A percentile compares a stretch with the other conserved stretches of the same genome.
Conservation (phyloP, 2,329 filamentous ascomycete genomes). For the Helminthosporium solani region DNA sequence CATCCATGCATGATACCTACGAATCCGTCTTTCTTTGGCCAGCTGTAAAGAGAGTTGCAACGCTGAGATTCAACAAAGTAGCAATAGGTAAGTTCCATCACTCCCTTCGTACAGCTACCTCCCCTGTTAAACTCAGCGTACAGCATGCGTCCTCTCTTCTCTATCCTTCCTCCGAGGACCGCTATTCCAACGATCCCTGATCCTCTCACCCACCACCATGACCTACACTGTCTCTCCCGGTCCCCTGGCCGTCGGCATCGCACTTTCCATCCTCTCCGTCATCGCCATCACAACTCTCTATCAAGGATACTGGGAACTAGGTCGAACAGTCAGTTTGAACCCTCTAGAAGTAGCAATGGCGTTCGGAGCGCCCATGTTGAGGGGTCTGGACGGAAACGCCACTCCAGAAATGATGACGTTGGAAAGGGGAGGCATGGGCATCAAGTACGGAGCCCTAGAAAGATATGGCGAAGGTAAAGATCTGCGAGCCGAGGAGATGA, state of each 20-base stretch:
- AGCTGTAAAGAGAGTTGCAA: slow-evolving; percentile 13
- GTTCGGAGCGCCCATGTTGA: slow-evolving; percentile 33
- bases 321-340: slow-evolving; percentile 28
- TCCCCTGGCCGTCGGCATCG: slow-evolving; percentile 13
- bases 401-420: slow-evolving; percentile 16
- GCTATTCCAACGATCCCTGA: slow-evolving; percentile 22
- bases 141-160: slow-evolving; percentile 16
- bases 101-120: background rate
- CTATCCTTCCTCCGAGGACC: slow-evolving; percentile 19
- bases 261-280: slow-evolving; percentile 16
- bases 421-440: slow-evolving; percentile 19
- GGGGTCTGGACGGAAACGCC: slow-evolving; percentile 27
- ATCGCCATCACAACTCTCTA: slow-evolving; percentile 23
- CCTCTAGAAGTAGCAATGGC: slow-evolving; percentile 35
- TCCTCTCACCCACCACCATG: slow-evolving; percentile 3
- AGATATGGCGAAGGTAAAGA: slow-evolving; percentile 23
- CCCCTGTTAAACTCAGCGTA: background rate
- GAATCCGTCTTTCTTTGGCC: slow-evolving; percentile 17
- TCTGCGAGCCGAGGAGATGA: slow-evolving; percentile 21
- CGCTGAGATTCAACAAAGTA: slow-evolving; percentile 19
- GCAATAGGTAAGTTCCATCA: slow-evolving; percentile 15
- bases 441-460: slow-evolving; percentile 26
- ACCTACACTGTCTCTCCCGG: slow-evolving; percentile 8
- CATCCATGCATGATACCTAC: slow-evolving; percentile 20
- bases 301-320: slow-evolving; percentile 32